Base-by-base conservation (phyloP, 495 filamentous ascomycete species). In the Daldinia childiae region DNA sequence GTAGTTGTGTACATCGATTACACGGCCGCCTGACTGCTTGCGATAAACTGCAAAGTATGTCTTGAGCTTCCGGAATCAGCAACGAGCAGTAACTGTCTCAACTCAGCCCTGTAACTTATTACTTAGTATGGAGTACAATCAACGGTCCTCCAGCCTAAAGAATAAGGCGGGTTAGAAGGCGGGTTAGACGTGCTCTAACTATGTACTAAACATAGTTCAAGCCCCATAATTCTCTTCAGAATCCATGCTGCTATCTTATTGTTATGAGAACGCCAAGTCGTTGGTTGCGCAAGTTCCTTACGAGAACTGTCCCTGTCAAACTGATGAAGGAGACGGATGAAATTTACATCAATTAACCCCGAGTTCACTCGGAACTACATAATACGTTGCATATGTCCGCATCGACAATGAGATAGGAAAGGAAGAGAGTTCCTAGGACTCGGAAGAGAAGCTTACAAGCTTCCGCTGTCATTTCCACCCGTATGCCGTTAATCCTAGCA, bases 161-260 rank as follows among this genome's bases (percentile, higher is more conserved):
- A 52, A 32, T 14, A 61, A 36, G 58, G 36, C 62, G 38, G 26
- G 54, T 38, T 57, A 61, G 34, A 58, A 19, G 45, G 36, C 62
- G 38, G 26, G 54, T 38, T 57, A 61, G 34, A 58, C 15, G 45
- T 9, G 39, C 26, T 62, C 57, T 61, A 36, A n/a, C n/a, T 8
- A 34, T 36, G 11, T 36, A 38, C 71, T 65, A 69, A 69, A 73
- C 71, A 63, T 73, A 66, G 66, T 14, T 63, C 65, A 55, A 11
- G 62, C 17, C 48, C 66, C 66, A 59, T 73, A 73, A 30, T 66
- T 66, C 39, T 55, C 34, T 29, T 36, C 41, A 6, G 52, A 51
- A 51, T 41, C 43, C 24, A 59, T 54, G 52, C 12, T 54, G 52
- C 12, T 58, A 36, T 58, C 60, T 19, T 41, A 38, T 24, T 66